Evolutionary conservation across 306 rosid genomes (phyloP).

Genomic region (Neltuma alba): DNA sequence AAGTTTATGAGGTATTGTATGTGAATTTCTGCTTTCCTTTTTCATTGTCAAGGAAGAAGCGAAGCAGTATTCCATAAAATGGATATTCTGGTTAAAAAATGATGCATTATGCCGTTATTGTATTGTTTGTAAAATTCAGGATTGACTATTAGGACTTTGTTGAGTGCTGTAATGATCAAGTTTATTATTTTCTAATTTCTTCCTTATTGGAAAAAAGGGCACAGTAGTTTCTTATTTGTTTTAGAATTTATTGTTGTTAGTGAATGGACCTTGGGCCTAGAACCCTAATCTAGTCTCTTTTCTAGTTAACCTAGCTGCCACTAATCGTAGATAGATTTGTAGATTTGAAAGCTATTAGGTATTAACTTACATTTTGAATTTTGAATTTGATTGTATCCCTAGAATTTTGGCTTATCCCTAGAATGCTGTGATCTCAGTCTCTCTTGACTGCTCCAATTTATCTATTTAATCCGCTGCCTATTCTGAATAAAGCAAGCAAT

Average conservation of each 20-base stretch:
- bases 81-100: neutral
- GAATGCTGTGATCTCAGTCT: no score
- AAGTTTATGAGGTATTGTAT: constrained; percentile 70
- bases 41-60: neutral
- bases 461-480: no score
- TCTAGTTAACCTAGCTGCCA: no score
- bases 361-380: no score
- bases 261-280: no score
- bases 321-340: no score
- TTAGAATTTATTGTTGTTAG: neutral
- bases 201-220: neutral
- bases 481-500: no score
- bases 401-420: no score
- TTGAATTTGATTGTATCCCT: no score
- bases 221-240: neutral
- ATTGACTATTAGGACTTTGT: constrained; percentile 2
- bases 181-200: neutral
- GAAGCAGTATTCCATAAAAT: constrained; percentile 10
- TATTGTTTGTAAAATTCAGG: constrained; percentile 5
- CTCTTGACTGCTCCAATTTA: no score
- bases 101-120: neutral
- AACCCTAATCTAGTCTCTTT: no score
- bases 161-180: constrained; percentile 5
- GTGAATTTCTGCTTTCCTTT: constrained; percentile 22
- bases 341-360: no score